Base-by-base conservation (phyloP, 2,329 filamentous ascomycete species). In the Penicillium sp. region DNA sequence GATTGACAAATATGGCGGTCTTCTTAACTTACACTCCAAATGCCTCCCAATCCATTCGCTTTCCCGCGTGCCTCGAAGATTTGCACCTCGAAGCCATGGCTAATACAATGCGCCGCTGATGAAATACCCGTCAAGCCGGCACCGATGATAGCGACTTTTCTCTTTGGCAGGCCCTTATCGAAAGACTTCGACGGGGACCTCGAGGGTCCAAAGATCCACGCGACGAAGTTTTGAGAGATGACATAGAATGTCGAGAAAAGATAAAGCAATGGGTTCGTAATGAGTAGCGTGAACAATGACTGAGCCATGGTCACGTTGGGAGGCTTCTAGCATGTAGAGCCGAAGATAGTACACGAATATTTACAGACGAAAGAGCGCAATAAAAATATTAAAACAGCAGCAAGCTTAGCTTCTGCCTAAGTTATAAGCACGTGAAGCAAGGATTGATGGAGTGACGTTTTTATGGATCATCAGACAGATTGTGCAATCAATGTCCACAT, bases 61-160 rank as follows among this genome's bases (percentile, higher is more conserved):
- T 36, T 36, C 7, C 33, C 44, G 33, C 44, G 14, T 13, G 33
- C 20, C 31, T 46, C 44, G 4, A 46, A 46, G 0, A 46, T 46
- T 18, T 38, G 11, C 31, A 46, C 44, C 22, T 46, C 44, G 30
- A 46, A 46, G 30, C 44, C 44, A 46, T 46, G 44, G 16, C 44
- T 20, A 14, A 46, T 22, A 16, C 44, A 46, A 28, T 46, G 44
- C 20, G 44, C 44, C 24, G 44, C 44, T 25, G 44, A 46, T 13
- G 44, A 46, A 8, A 46, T 27, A 13, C 44, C 44, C 44, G 44
- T 46, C 24, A 46, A 16, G 44, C 44, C 44, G 13, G 44, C 44
- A 38, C 44, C 44, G 9, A 46, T 46, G 9, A 46, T 46, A 14
- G 44, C 44, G 30, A 46, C 28, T 20, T 28, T 46, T 11, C 20